Evolutionary conservation across 2,329 filamentous ascomycete species (phyloP).

Genomic region (Fusarium palustre): DNA sequence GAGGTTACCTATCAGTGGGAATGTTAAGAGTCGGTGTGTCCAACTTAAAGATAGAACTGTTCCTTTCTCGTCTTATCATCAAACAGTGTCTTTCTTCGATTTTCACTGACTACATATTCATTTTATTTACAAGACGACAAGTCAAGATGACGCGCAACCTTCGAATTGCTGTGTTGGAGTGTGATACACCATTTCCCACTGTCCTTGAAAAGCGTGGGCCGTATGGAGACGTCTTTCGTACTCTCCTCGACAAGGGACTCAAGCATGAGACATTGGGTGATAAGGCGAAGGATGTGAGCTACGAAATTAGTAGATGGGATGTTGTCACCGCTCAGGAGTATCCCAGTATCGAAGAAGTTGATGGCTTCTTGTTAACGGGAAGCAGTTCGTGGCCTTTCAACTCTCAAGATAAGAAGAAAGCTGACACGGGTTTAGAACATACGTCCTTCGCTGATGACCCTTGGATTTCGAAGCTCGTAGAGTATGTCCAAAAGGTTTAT

Average conservation of each 20-base stretch:
- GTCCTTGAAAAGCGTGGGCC: slow-evolving; percentile 45
- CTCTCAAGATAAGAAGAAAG: not conserved
- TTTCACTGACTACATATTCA: not conserved
- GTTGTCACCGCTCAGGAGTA: slow-evolving; percentile 47
- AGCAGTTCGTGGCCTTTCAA: slow-evolving; percentile 47
- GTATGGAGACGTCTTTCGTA: slow-evolving; percentile 51
- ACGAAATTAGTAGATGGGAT: slow-evolving; percentile 49
- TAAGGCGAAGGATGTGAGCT: slow-evolving; percentile 32
- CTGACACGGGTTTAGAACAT: slow-evolving; percentile 39
- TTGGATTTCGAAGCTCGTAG: slow-evolving; percentile 57
- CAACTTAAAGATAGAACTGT: not conserved
- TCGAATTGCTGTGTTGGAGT: slow-evolving; percentile 49
- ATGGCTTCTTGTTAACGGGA: slow-evolving; percentile 50
- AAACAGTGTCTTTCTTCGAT: not conserved
- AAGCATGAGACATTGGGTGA: slow-evolving; percentile 39
- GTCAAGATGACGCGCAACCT: slow-evolving; percentile 40
- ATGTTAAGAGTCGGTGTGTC: not conserved
- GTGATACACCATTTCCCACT: slow-evolving; percentile 49
- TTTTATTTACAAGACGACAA: not conserved
- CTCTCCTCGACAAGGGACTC: slow-evolving; percentile 44
- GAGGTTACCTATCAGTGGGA: slow-evolving; percentile 8
- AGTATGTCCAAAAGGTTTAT: slow-evolving; percentile 50
- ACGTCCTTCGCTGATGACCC: slow-evolving; percentile 54
- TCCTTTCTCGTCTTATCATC: not conserved
- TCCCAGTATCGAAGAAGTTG: slow-evolving; percentile 45